Evolutionary conservation across 768 basidiomycete species (phyloP).

Genomic region (Tricholoma furcatifolium): DNA sequence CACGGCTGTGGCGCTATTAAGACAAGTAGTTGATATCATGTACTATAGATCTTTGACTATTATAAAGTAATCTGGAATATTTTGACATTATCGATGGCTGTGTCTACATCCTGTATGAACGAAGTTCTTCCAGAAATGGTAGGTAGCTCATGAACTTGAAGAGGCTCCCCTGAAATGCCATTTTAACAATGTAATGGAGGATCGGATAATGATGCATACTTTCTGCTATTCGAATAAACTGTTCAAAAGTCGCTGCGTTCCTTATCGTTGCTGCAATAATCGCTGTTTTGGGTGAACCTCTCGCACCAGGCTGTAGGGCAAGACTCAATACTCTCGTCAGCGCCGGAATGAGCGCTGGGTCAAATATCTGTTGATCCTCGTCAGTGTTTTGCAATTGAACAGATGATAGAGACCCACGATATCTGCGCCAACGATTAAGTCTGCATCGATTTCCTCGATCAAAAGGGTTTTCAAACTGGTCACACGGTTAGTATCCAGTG

Average conservation of each 20-base stretch:
- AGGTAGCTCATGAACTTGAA: conserved; percentile 28
- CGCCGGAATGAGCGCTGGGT: conserved; percentile 57
- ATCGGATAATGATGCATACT: conserved; percentile 16
- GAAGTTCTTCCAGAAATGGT: conserved; percentile 9
- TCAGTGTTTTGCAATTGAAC: not conserved
- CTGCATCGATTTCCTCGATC: conserved; percentile 40
- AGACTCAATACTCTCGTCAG: conserved; percentile 50
- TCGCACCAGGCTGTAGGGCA: conserved; percentile 32
- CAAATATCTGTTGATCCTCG: conserved; percentile 53
- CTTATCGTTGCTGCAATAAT: conserved; percentile 57
- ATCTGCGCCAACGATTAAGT: conserved; percentile 73
- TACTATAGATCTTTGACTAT: conserved; percentile 1
- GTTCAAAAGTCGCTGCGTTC: conserved; percentile 49
- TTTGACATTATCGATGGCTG: conserved; percentile 38
- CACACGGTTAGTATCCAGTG: conserved; percentile 34
- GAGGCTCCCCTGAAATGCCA: conserved; percentile 13
- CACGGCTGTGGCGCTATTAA: conserved; percentile 70
- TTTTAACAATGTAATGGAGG: conserved; percentile 9
- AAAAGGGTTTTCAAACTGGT: conserved; percentile 33
- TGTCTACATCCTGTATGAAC: conserved; percentile 31
- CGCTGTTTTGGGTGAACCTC: conserved; percentile 22
- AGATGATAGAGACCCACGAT: conserved; percentile 34
- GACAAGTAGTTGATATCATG: conserved; percentile 27
- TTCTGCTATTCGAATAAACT: conserved; percentile 41
- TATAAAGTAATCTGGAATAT: conserved; percentile 40